Conservation (phyloP, 768 basidiomycete species). For the Tulasnella sp. region DNA sequence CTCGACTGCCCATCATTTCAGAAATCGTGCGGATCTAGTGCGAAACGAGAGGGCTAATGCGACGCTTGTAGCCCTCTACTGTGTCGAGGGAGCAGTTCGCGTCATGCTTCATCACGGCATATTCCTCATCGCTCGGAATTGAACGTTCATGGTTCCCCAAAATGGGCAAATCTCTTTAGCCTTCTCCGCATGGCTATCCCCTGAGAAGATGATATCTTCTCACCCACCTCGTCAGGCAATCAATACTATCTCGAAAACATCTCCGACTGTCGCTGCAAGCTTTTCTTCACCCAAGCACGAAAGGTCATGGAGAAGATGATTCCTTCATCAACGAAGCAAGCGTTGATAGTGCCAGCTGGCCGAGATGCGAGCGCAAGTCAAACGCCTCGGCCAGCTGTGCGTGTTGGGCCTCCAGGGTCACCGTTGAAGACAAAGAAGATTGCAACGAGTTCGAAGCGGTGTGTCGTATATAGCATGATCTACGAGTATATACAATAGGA, state of each 20-base stretch:
- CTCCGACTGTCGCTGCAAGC: slow-evolving; percentile 60
- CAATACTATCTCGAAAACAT: slow-evolving; percentile 88
- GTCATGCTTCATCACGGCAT: slow-evolving; percentile 71
- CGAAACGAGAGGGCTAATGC: neutral
- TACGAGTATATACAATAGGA: neutral
- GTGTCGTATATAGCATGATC: too few species aligned
- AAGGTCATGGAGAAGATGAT: slow-evolving; percentile 32
- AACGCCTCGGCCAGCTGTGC: neutral
- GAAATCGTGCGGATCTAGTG: slow-evolving; percentile 32
- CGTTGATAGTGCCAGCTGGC: neutral
- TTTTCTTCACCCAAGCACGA: slow-evolving; percentile 90
- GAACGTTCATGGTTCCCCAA: slow-evolving; percentile 84
- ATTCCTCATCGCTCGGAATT: slow-evolving; percentile 71
- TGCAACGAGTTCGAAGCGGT: neutral
- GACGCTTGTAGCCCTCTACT: slow-evolving; percentile 65
- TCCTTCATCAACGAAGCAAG: slow-evolving; percentile 1
- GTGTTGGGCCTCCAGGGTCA: neutral
- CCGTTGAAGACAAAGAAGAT: neutral
- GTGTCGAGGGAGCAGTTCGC: slow-evolving; percentile 82
- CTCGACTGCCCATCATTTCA: slow-evolving; percentile 18
- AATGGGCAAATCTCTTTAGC: slow-evolving; percentile 41
- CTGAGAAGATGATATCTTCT: neutral
- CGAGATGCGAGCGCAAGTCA: neutral
- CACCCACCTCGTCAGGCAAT: slow-evolving; percentile 61
- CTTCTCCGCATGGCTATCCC: neutral